Evolutionary conservation across 1,139 yeast genomes (phyloP), one percentile per base, ranked within the genome.

Genomic region (Scheffersomyces illinoinensis): DNA sequence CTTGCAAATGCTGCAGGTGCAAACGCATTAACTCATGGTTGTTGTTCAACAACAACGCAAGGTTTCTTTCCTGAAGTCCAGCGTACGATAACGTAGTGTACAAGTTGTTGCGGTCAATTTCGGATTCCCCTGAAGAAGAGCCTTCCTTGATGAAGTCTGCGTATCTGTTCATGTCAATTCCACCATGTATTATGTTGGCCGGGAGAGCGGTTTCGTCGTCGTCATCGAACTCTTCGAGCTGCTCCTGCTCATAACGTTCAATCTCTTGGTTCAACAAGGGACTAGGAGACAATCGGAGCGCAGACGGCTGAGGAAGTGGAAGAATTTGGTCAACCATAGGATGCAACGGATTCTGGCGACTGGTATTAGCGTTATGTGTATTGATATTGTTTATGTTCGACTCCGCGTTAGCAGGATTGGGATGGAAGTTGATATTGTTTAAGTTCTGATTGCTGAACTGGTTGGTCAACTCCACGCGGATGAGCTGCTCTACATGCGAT

Each of bases 81-180:
- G 78, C 67, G 61, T 76, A 75, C 26, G 77, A 72, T 50, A 76
- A 63, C 2, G 78, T 68, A 20, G 79, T 67, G 59, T 75, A 77
- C 57, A 79, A 60, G 47, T 66, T 65, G 55, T 71, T 66, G 55
- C 66, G 67, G 54, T 67, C 60, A 23, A 64, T 60, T 33, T 57
- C 55, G 20, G 60, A 62, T 19, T 59, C 67, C 20, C 59, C 66
- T 19, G 23, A 48, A 21, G 23, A 48, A 48, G 51, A 47, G 18
- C 62, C 64, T 19, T 63, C 57, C 52, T 39, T 19, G 47, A 24
- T 57, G 54, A 72, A 70, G 17, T 71, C 68, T 2, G 72, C 55
- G 64, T 78, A 78, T 47, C 75, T 61, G n/a, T 62, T 58, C 62
- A 71, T 64, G 64, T 78, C 78, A n/a, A 77, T 66, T 3, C 79